Base-by-base conservation (phyloP, 2,329 filamentous ascomycete genomes). In the Leptographium galeiforme region DNA sequence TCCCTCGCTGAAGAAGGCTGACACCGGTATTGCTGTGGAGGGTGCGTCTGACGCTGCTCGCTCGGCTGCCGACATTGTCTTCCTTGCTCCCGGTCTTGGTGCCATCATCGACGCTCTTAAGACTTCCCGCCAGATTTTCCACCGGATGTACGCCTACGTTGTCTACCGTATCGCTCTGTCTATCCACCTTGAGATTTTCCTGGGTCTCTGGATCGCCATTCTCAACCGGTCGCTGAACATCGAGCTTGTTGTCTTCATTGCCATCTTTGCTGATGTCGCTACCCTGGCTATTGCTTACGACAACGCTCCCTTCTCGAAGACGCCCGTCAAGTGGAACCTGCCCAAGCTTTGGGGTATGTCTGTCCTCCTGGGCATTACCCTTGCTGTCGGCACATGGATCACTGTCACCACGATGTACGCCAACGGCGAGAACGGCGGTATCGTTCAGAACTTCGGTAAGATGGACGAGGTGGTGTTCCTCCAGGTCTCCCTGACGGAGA, bases 101-200 rank as follows among this genome's bases (percentile, higher is more conserved):
- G 87, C 89, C 58, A 94, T 95, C 68, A 94, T 95, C 63, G 88
- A 94, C 67, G 88, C 89, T 57, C 79, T 95, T 62, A 95, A 95
- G 76, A 94, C 87, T 60, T 91, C 88, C 36, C 87, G 89, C 64
- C 89, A 94, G 70, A 95, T 95, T 69, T 95, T 95, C 77, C 89
- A 95, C 74, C 87, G 89, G 64, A 95, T 95, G 89, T 93, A 95
- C 73, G 86, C 89, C 56, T 95, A 95, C 74, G 87, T 95, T 60
- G 86, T 95, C 64, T 95, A 95, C 76, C 87, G 89, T 79, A 95
- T 95, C 64, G 89, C 89, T 49, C 74, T 95, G 64, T 95, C 89
- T 16, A 82, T 95, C 59, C 89, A 95, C 68, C 78, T 95, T 65
- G 88, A 93, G 72, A 87, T 94, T 67, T 95, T 89, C 78, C 79